These are phyloP conservation scores for Remersonia thermophila DNA, from an alignment of 2,329 filamentous ascomycete species.

Conservation along the genomic window DNA sequence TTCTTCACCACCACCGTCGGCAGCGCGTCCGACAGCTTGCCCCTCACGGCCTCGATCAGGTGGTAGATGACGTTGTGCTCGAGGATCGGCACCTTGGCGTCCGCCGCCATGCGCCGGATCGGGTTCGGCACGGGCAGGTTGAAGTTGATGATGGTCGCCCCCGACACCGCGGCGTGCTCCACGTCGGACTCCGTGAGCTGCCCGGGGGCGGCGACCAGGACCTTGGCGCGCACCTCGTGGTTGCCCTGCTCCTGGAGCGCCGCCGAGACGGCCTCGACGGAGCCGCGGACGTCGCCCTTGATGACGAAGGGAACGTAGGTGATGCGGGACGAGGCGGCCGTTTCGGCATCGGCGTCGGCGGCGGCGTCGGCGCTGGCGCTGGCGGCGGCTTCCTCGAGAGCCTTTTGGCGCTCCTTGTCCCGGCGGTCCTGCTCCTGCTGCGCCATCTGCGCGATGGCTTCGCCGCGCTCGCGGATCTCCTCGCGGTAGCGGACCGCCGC, in stretches of 20 bases:
- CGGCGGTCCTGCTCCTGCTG: constrained; percentile 52
- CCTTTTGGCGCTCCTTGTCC: constrained; percentile 33
- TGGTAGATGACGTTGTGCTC: constrained; percentile 82
- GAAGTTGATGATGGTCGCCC: constrained; percentile 73
- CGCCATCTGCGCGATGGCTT: constrained; percentile 72
- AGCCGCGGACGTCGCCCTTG: constrained; percentile 88
- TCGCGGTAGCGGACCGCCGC: constrained; percentile 64
- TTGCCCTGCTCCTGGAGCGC: constrained; percentile 69
- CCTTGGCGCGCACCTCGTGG: constrained; percentile 64
- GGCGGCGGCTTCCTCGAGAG: constrained; percentile 14
- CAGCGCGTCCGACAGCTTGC: constrained; percentile 56
- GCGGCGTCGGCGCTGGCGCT: not conserved
- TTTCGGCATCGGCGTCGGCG: constrained; percentile 26
- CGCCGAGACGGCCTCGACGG: constrained; percentile 77
- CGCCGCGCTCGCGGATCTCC: constrained; percentile 57
- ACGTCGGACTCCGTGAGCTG: constrained; percentile 75
- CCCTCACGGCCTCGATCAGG: constrained; percentile 59
- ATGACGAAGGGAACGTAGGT: constrained; percentile 66
- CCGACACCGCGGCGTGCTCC: constrained; percentile 69
- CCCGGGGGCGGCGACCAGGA: constrained; percentile 70
- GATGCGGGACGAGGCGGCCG: too few relatives aligned
- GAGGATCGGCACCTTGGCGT: constrained; percentile 61
- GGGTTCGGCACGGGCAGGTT: constrained; percentile 58
- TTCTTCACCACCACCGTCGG: constrained; percentile 52
- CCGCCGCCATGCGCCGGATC: constrained; percentile 57